Evolutionary conservation across 164 flowering plant genomes (phyloP).

Genomic region (Dillenia turbinata): DNA sequence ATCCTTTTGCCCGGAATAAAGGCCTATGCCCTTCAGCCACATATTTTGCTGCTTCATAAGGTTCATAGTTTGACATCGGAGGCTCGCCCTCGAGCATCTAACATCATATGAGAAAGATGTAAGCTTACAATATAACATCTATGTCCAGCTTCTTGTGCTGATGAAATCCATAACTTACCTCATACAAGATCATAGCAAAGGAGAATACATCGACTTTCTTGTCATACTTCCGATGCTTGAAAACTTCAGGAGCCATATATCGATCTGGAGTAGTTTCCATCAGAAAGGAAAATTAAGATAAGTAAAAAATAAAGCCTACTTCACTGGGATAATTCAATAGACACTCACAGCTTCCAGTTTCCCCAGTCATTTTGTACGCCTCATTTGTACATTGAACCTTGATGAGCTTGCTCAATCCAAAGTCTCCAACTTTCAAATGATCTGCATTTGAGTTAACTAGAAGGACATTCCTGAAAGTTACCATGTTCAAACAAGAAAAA

Average conservation of each 20-base stretch:
- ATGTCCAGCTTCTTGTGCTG: neutral
- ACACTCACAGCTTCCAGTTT: conserved; percentile 98
- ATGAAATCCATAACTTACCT: conserved; percentile 45
- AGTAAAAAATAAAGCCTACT: neutral
- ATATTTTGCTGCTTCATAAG: conserved; percentile 91
- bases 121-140: too few species aligned
- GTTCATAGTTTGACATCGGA: conserved; percentile 78
- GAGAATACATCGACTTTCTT: conserved; percentile 99
- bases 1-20: conserved; percentile 63
- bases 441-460: conserved; percentile 93
- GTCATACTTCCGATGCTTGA: conserved; percentile 95
- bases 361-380: conserved; percentile 99
- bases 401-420: conserved; percentile 97
- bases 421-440: conserved; percentile 98
- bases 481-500: neutral
- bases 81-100: conserved; percentile 99
- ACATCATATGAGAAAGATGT: conserved; percentile 8
- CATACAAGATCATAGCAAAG: conserved; percentile 95
- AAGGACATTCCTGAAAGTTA: conserved; percentile 82
- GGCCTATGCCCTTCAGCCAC: conserved; percentile 95
- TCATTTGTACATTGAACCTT: conserved; percentile 91
- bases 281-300: conserved; percentile 6
- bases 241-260: conserved; percentile 99
- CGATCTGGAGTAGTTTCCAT: conserved; percentile 52
- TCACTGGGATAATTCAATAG: neutral